Evolutionary conservation across 306 rosid species (phyloP).

Genomic region (Prunus armeniaca): DNA sequence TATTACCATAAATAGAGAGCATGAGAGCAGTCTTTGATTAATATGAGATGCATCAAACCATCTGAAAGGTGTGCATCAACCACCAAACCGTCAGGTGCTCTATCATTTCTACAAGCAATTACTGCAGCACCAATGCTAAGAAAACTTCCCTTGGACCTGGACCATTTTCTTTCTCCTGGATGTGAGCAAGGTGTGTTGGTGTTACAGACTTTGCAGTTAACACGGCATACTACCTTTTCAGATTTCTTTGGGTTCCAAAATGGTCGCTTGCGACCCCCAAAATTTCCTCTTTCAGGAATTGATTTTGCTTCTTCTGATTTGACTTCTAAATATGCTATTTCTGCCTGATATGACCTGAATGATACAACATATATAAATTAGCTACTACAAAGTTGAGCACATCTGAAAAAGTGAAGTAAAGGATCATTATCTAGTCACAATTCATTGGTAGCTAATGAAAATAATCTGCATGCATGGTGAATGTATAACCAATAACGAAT

Average conservation of each 20-base stretch:
- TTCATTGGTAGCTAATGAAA: background rate
- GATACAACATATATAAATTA: conserved; percentile 4
- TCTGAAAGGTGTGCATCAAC: conserved; percentile 96
- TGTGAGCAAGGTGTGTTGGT: conserved; percentile 40
- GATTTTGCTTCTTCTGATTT: conserved; percentile 53
- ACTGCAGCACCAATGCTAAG: conserved; percentile 91
- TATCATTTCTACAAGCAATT: conserved; percentile 82
- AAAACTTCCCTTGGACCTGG: conserved; percentile 70
- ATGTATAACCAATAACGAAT: background rate
- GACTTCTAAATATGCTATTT: conserved; percentile 70
- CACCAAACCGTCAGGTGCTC: conserved; percentile 94
- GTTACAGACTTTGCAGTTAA: conserved; percentile 66
- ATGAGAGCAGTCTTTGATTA: conserved; percentile 81
- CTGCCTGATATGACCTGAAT: conserved; percentile 87
- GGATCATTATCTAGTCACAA: background rate
- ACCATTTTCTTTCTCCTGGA: conserved; percentile 61
- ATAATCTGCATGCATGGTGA: background rate
- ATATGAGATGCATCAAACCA: conserved; percentile 83
- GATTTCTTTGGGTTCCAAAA: conserved; percentile 31
- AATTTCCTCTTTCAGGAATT: conserved; percentile 34
- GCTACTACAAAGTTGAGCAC: background rate
- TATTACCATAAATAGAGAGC: conserved; percentile 77
- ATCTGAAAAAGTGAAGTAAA: background rate
- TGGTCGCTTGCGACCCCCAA: conserved; percentile 23
- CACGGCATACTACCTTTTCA: conserved; percentile 60